Base-by-base conservation (phyloP, 176 grass and related monocot genomes). In the Oryza rufipogon region DNA sequence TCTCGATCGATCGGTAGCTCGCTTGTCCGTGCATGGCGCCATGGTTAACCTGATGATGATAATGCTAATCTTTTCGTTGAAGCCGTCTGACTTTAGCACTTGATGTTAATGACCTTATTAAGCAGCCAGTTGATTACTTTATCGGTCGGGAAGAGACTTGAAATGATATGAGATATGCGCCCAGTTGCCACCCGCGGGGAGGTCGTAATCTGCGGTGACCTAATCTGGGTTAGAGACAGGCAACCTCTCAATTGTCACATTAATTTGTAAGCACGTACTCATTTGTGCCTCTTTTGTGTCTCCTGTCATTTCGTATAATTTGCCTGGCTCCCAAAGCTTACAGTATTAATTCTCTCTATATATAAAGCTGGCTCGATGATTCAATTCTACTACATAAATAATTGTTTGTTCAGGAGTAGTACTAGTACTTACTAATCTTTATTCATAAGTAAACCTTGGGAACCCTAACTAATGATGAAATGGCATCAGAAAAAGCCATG, bases 131-230 rank as follows among this genome's bases (percentile, higher is more conserved):
- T 83, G 33, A 7, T 82, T 74, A 32, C 58, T 78, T 78, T 86
- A 60, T 15, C 47, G 66, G 44, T 88, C 66, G 69, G 61, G 20
- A 61, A 6, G 5, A 9, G 75, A 76, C 70, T 46, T 0, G 61
- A 20, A 14, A 16, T 7, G 73, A 83, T 76, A 83, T 41, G 38
- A 41, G 72, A 83, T 80, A 83, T 80, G 76, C 65, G 33, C 68
- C 80, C 58, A 67, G 66, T 65, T 49, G 45, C 26, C 34, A 74
- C 52, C 42, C 30, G 30, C 30, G 4, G 38, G 72, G 12, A 41
- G 79, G 80, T 86, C 84, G 68, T 86, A 83, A 83, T 86, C 75
- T 83, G 84, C n/a, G 68, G 10, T 79, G 28, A 32, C 80, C 84
- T 79, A 86, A 86, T 79, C 74, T 20, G 80, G 88, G 47, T 68